Evolutionary conservation across 2,329 filamentous ascomycete genomes (phyloP).

Genomic region (Aquanectria penicillioides): DNA sequence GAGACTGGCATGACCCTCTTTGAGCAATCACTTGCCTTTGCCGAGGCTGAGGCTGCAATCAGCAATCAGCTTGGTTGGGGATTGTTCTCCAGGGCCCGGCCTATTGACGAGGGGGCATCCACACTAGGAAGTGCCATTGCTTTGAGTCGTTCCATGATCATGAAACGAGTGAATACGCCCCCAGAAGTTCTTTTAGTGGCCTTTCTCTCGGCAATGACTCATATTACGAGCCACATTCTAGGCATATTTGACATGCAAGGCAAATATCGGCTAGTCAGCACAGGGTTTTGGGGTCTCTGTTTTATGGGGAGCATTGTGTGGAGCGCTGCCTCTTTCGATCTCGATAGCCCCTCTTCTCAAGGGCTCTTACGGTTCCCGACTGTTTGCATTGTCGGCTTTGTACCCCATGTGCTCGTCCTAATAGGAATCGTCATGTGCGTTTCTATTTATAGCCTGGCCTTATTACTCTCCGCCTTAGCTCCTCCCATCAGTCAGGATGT

Average conservation of each 20-base stretch:
- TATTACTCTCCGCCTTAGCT: slow-evolving; percentile 74
- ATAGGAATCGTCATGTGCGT: slow-evolving; percentile 80
- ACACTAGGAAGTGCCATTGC: slow-evolving; percentile 51
- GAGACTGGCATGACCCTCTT: slow-evolving; percentile 98
- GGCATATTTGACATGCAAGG: slow-evolving; percentile 84
- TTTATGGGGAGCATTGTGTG: slow-evolving; percentile 89
- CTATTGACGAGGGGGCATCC: slow-evolving; percentile 41
- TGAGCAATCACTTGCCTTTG: slow-evolving; percentile 94
- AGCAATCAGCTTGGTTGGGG: slow-evolving; percentile 81
- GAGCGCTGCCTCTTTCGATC: slow-evolving; percentile 72
- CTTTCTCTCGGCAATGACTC: slow-evolving; percentile 88
- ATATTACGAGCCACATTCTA: slow-evolving; percentile 84
- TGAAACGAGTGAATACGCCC: slow-evolving; percentile 85
- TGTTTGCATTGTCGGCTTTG: slow-evolving; percentile 93
- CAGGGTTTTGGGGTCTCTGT: slow-evolving; percentile 87
- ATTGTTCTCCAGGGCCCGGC: slow-evolving; percentile 62
- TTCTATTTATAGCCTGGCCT: slow-evolving; percentile 79
- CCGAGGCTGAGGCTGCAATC: slow-evolving; percentile 91
- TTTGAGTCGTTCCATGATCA: slow-evolving; percentile 72
- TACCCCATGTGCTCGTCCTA: slow-evolving; percentile 91
- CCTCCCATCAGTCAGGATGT: slow-evolving; percentile 42
- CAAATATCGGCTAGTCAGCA: slow-evolving; percentile 83
- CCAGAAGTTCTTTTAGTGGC: slow-evolving; percentile 89
- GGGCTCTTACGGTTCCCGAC: slow-evolving; percentile 89
- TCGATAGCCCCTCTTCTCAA: slow-evolving; percentile 68